Base-by-base conservation (phyloP, 2,329 filamentous ascomycete species). In the Neonectria sp. region DNA sequence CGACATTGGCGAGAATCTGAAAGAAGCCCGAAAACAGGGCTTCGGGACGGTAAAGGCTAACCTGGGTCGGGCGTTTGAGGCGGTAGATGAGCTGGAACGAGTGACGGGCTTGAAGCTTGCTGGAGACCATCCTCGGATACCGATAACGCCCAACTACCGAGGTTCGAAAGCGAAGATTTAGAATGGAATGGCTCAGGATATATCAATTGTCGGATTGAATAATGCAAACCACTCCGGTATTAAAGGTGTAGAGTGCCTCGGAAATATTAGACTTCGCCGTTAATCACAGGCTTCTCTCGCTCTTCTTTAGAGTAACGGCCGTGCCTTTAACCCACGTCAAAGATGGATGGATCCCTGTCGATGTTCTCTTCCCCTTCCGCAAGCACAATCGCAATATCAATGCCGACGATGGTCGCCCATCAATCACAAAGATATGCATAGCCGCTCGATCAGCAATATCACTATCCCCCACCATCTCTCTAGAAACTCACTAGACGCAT, bases 1-100 rank as follows among this genome's bases (percentile, higher is more conserved):
- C 79, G 95, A 98, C 75, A 97, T 99, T 79, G 96, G 96, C 2
- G 91, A 95, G 81, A 99, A 99, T 79, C 80, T 98, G 65, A 96
- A 95, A 84, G 91, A 88, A 51, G 96, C 91, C 1, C 93, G 86
- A 80, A 86, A 86, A 55, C 83, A 90, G 25, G 95, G 95, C 0
- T 91, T 98, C 79, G 82, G 86, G 63, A 98, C 95, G 0, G 88
- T 98, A 71, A 97, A 95, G 81, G 96, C 98, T 1, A 84, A 88
- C 9, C 82, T 98, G 31, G 95, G 95, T 2, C 90, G 87, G 79
- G 90, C 93, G 1, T 92, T 89, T 77, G 91, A 95, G 78, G 95
- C 95, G 0, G 95, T 98, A 1, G 91, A 89, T 72, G 90, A 95
- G 79, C 82, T 98, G 65, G 95, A 98, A 82, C 83, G 81, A 62